Base-by-base conservation (phyloP, 495 filamentous ascomycete genomes). In the Hapsidospora chrysogenum region DNA sequence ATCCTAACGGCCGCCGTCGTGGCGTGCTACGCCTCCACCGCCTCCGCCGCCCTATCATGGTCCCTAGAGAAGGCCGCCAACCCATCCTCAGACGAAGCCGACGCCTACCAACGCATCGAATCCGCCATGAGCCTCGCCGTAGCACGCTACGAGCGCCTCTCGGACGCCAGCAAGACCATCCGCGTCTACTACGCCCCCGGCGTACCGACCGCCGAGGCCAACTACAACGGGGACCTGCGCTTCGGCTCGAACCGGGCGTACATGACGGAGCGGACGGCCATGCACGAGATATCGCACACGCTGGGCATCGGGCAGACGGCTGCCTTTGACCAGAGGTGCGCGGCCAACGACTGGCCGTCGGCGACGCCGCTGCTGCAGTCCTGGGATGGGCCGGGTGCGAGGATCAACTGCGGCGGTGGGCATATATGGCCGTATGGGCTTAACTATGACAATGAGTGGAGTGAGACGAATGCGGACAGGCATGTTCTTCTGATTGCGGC, bases 271-370 rank as follows among this genome's bases (percentile, higher is more conserved):
- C 56, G 58, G 20, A 60, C 56, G 23, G 58, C 58, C 13, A 49
- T 62, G 47, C 58, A 62, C 44, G 58, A 62, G 51, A 62, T 56
- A 28, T 21, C 54, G 18, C 58, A 62, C 36, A 62, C 58, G 8
- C 50, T 62, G 2, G 58, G 58, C 6, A 44, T 62, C 7, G 58
- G 58, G 5, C 54, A 56, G 49, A 57, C 54, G 17, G 41, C 36
- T 2, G 46, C 47, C 5, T 62, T 62, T 37, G 49, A 62, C 33
- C 36, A 32, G 14, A 37, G 43, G 9, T 62, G 58, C 46, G 42
- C 45, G 3, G 39, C 49, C 2, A 45, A 47, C 26, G 44, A 57
- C 43, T 62, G 58, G 58, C 52, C 58, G 4, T 41, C 39, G 14
- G 58, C 58, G n/a, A 41, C 43, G 28, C 37, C 41, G 28, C 46